A percentile compares a stretch with the other conserved stretches of the same genome.
These are phyloP conservation scores for Artemisia annua DNA, from an alignment of 129 eudicot genomes.

Conservation along the genomic window DNA sequence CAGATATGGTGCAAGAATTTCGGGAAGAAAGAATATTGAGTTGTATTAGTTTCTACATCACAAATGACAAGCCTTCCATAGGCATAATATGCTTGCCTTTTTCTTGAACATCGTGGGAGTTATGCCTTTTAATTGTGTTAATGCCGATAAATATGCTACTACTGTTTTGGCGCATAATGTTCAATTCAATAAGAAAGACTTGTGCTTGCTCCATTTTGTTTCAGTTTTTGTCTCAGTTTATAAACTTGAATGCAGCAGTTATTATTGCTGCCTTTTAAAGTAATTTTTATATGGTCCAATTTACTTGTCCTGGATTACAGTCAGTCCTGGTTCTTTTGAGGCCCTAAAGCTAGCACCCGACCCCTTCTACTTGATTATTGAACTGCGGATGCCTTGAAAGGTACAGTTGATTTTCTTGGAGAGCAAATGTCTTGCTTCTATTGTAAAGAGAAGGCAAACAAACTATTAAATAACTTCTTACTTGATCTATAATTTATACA, in stretches of 20 bases:
- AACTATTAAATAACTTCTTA: not conserved
- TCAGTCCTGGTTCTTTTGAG: not conserved
- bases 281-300: not conserved
- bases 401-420: too few species aligned
- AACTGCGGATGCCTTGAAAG: not conserved
- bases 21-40: conserved; percentile 68
- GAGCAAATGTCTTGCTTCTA: not conserved
- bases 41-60: conserved; percentile 30
- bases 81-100: conserved; percentile 32
- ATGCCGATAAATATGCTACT: conserved; percentile 28
- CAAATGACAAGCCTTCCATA: conserved; percentile 21
- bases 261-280: not conserved
- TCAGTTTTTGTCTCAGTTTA: not conserved
- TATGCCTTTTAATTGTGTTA: conserved; percentile 13
- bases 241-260: not conserved
- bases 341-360: not conserved
- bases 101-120: conserved; percentile 19
- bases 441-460: not conserved
- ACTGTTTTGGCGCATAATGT: conserved; percentile 29
- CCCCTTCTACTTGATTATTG: not conserved
- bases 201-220: conserved; percentile 19
- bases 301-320: not conserved
- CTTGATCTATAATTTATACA: not conserved
- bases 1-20: conserved; percentile 93
- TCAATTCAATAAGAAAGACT: conserved; percentile 31